phyloP scores from a whole-genome alignment of 2,329 filamentous ascomycete species.

The Arthrinium phaeospermum region DNA sequence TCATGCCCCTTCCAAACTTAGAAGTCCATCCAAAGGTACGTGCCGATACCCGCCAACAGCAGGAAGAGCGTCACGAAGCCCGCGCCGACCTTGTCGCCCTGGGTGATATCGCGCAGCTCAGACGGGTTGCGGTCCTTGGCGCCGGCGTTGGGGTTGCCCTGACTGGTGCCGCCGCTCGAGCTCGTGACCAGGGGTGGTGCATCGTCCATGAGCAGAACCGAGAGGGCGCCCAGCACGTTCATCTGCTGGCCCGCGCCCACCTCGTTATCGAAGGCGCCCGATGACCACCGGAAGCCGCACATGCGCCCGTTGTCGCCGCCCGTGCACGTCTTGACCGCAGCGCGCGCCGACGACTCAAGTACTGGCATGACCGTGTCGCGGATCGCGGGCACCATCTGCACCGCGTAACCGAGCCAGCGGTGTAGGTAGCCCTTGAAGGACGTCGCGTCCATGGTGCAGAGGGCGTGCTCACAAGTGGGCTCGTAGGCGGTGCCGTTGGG shows the following conservation, averaged over 20 bases:
- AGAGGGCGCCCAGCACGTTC: slow-evolving; percentile 54
- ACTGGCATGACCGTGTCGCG: slow-evolving; percentile 39
- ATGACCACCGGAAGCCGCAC: slow-evolving; percentile 33
- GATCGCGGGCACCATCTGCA: slow-evolving; percentile 44
- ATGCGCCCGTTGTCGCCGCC: slow-evolving; percentile 38
- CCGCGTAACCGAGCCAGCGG: slow-evolving; percentile 50
- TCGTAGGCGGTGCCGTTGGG: slow-evolving; percentile 56
- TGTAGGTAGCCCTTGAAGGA: slow-evolving; percentile 62
- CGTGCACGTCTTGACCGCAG: slow-evolving; percentile 44
- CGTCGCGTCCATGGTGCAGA: slow-evolving; percentile 59
- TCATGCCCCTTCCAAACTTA: not conserved
- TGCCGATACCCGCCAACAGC: slow-evolving; percentile 28
- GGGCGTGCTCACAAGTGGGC: slow-evolving; percentile 53
- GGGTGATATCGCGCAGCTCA: slow-evolving; percentile 37
- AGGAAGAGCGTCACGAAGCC: slow-evolving; percentile 45
- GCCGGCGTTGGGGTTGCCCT: slow-evolving; percentile 45
- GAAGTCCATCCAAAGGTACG: slow-evolving; percentile 17
- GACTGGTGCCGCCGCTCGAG: slow-evolving; percentile 51
- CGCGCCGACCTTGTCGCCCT: slow-evolving; percentile 48
- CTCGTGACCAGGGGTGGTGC: slow-evolving; percentile 48
- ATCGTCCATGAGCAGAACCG: slow-evolving; percentile 33
- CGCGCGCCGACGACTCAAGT: slow-evolving; percentile 44
- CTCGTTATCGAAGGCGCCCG: slow-evolving; percentile 43
- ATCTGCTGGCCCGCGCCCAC: slow-evolving; percentile 60
- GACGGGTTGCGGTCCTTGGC: slow-evolving; percentile 32